phyloP scores from a whole-genome alignment of 345 rosid genomes.

The Ricinus communis region DNA sequence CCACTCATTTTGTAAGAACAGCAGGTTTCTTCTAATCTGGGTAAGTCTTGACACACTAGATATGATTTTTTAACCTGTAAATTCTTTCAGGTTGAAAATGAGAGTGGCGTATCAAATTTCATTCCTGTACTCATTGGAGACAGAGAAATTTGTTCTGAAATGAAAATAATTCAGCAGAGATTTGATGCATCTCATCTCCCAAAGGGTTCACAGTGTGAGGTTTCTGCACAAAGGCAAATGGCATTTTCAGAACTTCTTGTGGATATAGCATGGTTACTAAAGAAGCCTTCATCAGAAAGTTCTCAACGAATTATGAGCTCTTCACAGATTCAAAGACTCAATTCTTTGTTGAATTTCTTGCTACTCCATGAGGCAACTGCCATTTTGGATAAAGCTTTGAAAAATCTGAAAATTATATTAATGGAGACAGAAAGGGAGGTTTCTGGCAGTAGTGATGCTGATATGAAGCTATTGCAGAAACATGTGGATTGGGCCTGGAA shows the following conservation, averaged over 20 bases:
- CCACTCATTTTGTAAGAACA: not conserved
- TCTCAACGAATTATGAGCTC: constrained; percentile 38
- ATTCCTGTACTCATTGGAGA: constrained; percentile 78
- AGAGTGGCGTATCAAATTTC: constrained; percentile 86
- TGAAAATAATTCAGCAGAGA: constrained; percentile 61
- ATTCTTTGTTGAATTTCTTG: constrained; percentile 55
- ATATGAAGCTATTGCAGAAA: constrained; percentile 41
- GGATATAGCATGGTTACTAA: constrained; percentile 88
- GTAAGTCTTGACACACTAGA: not conserved
- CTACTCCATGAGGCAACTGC: constrained; percentile 47
- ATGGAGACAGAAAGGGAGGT: constrained; percentile 27
- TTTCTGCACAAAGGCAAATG: constrained; percentile 42
- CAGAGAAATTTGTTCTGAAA: constrained; percentile 69
- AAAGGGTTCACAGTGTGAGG: constrained; percentile 44
- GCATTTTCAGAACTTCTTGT: constrained; percentile 59
- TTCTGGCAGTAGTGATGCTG: constrained; percentile 39
- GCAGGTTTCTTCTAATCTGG: not conserved
- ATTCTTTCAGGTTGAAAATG: constrained; percentile 75
- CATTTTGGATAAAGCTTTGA: constrained; percentile 55
- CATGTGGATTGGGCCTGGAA: constrained; percentile 47
- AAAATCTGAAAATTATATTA: constrained; percentile 48
- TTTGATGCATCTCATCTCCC: constrained; percentile 43
- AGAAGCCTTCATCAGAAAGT: constrained; percentile 57
- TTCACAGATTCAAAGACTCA: constrained; percentile 66
- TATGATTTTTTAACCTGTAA: not conserved